Evolutionary conservation across 371 early-diverging fungal genomes (phyloP).

Genomic region (Mucor circinelloides): DNA sequence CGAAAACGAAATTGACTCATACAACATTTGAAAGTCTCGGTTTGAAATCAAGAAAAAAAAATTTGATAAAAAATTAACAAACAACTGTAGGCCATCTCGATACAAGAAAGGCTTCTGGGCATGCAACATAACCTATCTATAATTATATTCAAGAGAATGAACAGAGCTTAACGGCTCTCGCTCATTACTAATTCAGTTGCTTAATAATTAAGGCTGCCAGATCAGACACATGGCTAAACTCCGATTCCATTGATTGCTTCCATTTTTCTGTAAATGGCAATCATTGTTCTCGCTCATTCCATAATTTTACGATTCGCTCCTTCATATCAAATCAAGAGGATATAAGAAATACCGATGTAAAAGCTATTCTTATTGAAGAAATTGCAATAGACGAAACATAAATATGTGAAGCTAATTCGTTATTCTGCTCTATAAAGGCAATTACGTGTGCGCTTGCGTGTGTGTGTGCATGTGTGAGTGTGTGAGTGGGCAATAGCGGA

Average conservation of each 20-base stretch:
- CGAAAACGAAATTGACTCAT: slow-evolving; percentile 2
- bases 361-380: neutral
- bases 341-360: neutral
- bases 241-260: slow-evolving; percentile 3
- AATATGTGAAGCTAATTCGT: neutral
- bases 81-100: neutral
- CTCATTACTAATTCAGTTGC: neutral
- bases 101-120: neutral
- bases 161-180: neutral
- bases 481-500: neutral
- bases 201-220: neutral
- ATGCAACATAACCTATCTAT: neutral
- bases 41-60: neutral
- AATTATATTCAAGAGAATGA: neutral
- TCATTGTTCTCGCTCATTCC: neutral
- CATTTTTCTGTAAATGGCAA: neutral
- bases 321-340: neutral
- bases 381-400: neutral
- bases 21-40: neutral
- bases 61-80: neutral
- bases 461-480: neutral
- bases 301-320: neutral
- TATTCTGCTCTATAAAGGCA: neutral
- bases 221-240: neutral
- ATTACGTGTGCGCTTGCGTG: neutral